Percentiles rank a stretch among this genome's conserved stretches.
Evolutionary conservation across 139 green algal genomes (phyloP).

Genomic region (Pseudopediastrum boryanum): DNA sequence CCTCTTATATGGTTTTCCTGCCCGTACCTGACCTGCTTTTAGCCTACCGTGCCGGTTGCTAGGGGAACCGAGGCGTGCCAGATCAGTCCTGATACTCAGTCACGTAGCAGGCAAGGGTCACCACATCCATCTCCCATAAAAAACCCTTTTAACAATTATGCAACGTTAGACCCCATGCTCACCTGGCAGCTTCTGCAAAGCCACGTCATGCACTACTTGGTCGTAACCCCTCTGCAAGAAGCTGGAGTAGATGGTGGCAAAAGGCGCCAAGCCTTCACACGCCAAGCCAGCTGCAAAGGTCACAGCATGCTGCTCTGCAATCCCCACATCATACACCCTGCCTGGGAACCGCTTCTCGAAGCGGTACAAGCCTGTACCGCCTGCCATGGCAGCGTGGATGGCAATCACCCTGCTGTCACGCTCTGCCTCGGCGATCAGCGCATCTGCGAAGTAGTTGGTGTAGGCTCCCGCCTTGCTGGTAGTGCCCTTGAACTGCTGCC

Average conservation of each 20-base stretch:
- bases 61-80: too few relatives aligned
- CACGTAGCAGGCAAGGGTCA: too few relatives aligned
- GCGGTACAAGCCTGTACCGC: slow-evolving; percentile 82
- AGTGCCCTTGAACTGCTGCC: slow-evolving; percentile 54
- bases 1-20: too few relatives aligned
- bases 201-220: slow-evolving; percentile 97
- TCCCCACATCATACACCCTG: slow-evolving; percentile 97
- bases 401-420: slow-evolving; percentile 89
- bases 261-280: slow-evolving; percentile 92
- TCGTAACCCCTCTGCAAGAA: slow-evolving; percentile 99
- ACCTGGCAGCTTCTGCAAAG: slow-evolving; percentile 96
- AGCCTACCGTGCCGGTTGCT: too few relatives aligned
- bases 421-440: slow-evolving; percentile 94
- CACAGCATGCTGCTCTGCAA: slow-evolving; percentile 98
- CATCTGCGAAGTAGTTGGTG: slow-evolving; percentile 99
- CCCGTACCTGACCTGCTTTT: too few relatives aligned
- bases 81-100: too few relatives aligned
- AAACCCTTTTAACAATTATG: too few relatives aligned
- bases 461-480: slow-evolving; percentile 80
- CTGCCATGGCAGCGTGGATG: slow-evolving; percentile 98
- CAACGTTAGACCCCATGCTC: neutral
- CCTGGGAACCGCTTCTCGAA: slow-evolving; percentile 85
- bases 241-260: slow-evolving; percentile 96
- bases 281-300: slow-evolving; percentile 97
- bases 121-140: too few relatives aligned